phyloP scores from a whole-genome alignment of 805 yeast genomes.

The Wickerhamomyces subpelliculosus region DNA sequence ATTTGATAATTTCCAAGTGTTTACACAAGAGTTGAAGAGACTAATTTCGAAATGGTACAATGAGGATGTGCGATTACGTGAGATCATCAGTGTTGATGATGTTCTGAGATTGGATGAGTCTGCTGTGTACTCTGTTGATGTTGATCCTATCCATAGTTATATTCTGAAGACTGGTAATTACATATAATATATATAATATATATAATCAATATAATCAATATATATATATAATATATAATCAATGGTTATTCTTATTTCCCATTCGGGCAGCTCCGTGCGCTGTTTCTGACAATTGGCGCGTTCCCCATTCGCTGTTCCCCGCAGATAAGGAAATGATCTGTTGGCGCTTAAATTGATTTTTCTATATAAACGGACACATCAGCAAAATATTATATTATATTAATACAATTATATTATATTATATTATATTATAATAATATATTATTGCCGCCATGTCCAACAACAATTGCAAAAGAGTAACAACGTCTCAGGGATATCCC shows the following conservation, averaged over 20 bases:
- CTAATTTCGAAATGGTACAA: constrained; percentile 63
- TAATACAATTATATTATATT: too few relatives aligned
- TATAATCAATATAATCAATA: not conserved
- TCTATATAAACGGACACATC: too few relatives aligned
- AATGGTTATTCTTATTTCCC: too few relatives aligned
- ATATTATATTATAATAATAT: too few relatives aligned
- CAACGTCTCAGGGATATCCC: constrained; percentile 75
- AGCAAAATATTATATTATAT: too few relatives aligned
- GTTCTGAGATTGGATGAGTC: constrained; percentile 30
- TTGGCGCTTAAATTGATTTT: too few relatives aligned
- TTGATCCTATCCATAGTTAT: constrained; percentile 52
- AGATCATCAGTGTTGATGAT: constrained; percentile 26
- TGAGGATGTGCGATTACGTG: constrained; percentile 56
- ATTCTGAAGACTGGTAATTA: constrained; percentile 21
- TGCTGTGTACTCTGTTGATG: constrained; percentile 39
- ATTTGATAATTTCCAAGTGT: constrained; percentile 42
- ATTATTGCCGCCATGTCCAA: constrained; percentile 7
- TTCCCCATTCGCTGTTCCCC: too few relatives aligned
- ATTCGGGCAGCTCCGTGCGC: too few relatives aligned
- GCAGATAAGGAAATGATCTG: too few relatives aligned
- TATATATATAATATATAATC: not conserved
- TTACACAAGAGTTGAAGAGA: constrained; percentile 54
- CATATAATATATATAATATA: constrained; percentile 4
- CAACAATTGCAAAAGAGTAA: constrained; percentile 40
- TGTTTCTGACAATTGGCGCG: not conserved